These are phyloP conservation scores for Trypanosoma rangeli DNA, from an alignment of 208 protist genomes.

Conservation along the genomic window DNA sequence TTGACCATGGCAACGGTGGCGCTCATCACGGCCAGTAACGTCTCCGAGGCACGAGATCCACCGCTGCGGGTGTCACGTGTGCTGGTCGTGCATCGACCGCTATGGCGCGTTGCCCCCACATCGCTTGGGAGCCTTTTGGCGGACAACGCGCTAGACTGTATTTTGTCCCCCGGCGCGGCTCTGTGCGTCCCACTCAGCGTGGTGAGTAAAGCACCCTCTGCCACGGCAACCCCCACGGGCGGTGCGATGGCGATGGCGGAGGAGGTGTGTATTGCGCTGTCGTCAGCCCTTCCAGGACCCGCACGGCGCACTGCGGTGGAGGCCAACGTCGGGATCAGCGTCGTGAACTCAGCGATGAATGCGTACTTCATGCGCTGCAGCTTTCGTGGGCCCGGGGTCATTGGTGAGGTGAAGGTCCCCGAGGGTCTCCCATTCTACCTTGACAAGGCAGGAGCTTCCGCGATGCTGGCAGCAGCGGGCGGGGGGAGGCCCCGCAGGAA, in stretches of 20 bases:
- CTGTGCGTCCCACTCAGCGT: constrained; percentile 59
- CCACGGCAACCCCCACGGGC: background rate
- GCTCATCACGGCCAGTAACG: constrained; percentile 58
- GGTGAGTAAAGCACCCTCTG: constrained; percentile 23
- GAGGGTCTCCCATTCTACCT: constrained; percentile 64
- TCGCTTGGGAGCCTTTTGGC: constrained; percentile 31
- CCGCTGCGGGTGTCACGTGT: constrained; percentile 57
- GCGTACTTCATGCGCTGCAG: constrained; percentile 66
- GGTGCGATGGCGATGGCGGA: constrained; percentile 22
- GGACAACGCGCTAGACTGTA: constrained; percentile 38
- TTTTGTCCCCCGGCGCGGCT: constrained; percentile 47
- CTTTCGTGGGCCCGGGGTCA: constrained; percentile 49
- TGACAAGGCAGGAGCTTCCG: constrained; percentile 44
- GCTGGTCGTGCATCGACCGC: constrained; percentile 49
- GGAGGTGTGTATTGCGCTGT: constrained; percentile 54
- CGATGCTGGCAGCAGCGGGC: constrained; percentile 12
- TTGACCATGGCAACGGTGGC: constrained; percentile 39
- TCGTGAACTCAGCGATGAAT: constrained; percentile 38
- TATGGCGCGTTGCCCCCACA: constrained; percentile 45
- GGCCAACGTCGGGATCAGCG: constrained; percentile 29
- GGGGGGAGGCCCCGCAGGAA: background rate
- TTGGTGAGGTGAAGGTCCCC: constrained; percentile 32
- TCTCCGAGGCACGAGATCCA: constrained; percentile 13
- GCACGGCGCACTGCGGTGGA: constrained; percentile 23
- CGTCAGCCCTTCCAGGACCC: constrained; percentile 27